Conservation (phyloP, 2,329 filamentous ascomycete genomes). For the Nectriaceae sp. region DNA sequence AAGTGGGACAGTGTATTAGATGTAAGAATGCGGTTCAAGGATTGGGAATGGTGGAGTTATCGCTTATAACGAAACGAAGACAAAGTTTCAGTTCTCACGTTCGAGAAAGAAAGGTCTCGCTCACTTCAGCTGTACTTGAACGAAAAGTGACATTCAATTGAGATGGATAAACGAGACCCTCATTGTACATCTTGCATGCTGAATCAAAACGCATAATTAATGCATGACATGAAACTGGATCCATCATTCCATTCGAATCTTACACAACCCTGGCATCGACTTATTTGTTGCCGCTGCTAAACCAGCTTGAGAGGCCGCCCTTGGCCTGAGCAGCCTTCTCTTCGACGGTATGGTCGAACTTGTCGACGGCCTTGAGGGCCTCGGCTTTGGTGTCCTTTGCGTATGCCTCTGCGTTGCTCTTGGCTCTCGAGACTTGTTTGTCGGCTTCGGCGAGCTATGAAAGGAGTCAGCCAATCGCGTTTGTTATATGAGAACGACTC, state of each 20-base stretch:
- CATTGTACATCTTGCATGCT: not conserved
- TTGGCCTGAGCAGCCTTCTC: constrained; percentile 79
- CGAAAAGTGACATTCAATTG: not conserved
- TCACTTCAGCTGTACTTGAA: too few relatives aligned
- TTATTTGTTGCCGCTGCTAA: constrained; percentile 60
- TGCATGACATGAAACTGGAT: not conserved
- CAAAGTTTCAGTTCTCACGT: too few relatives aligned
- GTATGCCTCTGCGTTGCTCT: constrained; percentile 60
- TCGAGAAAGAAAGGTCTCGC: too few relatives aligned
- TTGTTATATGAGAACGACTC: constrained; percentile 4
- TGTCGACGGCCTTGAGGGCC: constrained; percentile 73
- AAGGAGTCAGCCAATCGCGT: not conserved
- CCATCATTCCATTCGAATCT: too few relatives aligned
- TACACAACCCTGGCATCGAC: too few relatives aligned
- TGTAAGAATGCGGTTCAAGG: not conserved
- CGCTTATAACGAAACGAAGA: too few relatives aligned
- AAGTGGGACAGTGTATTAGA: not conserved
- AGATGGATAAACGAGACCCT: not conserved
- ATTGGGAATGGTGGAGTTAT: constrained; percentile 15
- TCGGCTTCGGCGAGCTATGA: constrained; percentile 58
- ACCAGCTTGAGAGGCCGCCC: constrained; percentile 82
- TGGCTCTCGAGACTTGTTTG: constrained; percentile 61
- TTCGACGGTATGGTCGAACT: constrained; percentile 81
- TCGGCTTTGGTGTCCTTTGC: constrained; percentile 65
- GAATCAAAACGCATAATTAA: not conserved